phyloP scores from a whole-genome alignment of 345 rosid genomes.

The Syzygium jambos region DNA sequence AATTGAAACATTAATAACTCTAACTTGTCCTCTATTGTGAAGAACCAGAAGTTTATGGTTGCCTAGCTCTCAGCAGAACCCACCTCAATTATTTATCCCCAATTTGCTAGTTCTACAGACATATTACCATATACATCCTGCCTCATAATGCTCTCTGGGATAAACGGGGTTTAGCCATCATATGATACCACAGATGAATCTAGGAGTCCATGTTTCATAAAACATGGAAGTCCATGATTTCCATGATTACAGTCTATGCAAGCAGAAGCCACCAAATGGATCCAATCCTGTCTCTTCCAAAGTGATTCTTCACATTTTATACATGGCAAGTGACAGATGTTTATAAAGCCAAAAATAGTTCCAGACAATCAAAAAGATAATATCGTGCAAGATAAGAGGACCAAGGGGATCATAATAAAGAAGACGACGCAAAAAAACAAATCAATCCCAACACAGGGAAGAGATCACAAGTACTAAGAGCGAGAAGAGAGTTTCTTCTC shows the following conservation, averaged over 20 bases:
- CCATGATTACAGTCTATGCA: background rate
- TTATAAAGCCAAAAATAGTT: background rate
- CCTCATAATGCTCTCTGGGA: background rate
- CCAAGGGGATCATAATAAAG: background rate
- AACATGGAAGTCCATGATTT: background rate
- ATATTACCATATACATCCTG: background rate
- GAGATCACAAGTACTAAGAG: background rate
- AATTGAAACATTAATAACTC: background rate
- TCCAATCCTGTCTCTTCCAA: background rate
- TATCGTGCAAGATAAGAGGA: background rate
- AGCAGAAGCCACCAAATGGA: background rate
- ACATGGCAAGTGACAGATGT: background rate
- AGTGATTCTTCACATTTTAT: background rate
- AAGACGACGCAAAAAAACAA: background rate
- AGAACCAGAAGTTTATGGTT: background rate
- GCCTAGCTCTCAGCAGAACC: background rate
- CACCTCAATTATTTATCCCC: background rate
- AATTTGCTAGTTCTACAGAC: background rate
- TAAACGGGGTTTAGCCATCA: background rate
- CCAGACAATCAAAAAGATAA: background rate
- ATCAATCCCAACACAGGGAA: background rate
- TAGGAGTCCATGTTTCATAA: background rate
- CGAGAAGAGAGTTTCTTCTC: background rate
- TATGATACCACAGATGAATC: background rate
- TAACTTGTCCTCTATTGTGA: background rate